Evolutionary conservation across 1,284 basidiomycete genomes (phyloP).

Genomic region (Chondrostereum purpureum): DNA sequence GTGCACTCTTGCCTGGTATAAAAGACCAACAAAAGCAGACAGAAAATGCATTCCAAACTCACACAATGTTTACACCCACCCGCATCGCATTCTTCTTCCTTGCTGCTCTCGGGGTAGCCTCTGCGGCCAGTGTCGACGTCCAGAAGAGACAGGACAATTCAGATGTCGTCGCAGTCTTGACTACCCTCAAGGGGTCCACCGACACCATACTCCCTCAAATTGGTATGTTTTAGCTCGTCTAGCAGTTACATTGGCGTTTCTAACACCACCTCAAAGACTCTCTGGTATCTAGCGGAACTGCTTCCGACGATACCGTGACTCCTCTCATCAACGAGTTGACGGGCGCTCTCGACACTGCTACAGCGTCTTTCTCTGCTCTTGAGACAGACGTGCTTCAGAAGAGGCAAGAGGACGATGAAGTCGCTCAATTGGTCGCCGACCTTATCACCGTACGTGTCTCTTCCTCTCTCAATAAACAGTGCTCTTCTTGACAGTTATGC

Average conservation of each 20-base stretch:
- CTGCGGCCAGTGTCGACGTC: not conserved
- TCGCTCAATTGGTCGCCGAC: slow-evolving; percentile 20
- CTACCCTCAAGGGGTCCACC: slow-evolving; percentile 9
- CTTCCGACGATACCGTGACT: slow-evolving; percentile 18
- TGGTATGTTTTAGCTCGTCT: slow-evolving; percentile 5
- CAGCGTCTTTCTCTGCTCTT: slow-evolving; percentile 17
- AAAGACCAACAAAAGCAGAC: no score
- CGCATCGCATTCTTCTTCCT: slow-evolving; percentile 4
- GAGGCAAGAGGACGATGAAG: slow-evolving; percentile 21
- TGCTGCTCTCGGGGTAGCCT: slow-evolving; percentile 9
- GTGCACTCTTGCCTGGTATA: no score
- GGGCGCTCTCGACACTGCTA: slow-evolving; percentile 19
- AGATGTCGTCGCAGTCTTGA: slow-evolving; percentile 9
- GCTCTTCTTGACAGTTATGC: not conserved
- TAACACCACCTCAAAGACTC: slow-evolving; percentile 12
- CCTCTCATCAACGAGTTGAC: slow-evolving; percentile 23
- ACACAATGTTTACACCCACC: not conserved
- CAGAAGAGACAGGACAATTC: slow-evolving; percentile 11
- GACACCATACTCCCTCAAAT: slow-evolving; percentile 12
- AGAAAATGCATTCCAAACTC: no score
- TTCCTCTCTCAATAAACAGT: not conserved
- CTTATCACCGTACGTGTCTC: slow-evolving; percentile 18
- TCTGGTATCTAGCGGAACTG: slow-evolving; percentile 16
- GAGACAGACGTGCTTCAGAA: slow-evolving; percentile 10
- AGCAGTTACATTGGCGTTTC: not conserved